Base-by-base conservation (phyloP, 2,329 filamentous ascomycete species). In the Xylaria sp. region DNA sequence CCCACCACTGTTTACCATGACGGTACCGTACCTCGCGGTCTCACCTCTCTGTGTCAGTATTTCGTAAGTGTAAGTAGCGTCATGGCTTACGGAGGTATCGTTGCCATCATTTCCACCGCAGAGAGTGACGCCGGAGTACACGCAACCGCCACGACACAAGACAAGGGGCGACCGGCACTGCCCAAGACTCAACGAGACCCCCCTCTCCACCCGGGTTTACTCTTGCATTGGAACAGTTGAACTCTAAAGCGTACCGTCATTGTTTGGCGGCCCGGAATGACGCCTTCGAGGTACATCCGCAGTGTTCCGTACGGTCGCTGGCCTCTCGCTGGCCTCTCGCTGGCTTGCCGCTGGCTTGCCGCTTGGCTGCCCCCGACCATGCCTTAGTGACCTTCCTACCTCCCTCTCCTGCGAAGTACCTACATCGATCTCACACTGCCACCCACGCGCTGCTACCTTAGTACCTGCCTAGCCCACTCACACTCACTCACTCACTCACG, bases 231-330 rank as follows among this genome's bases (percentile, higher is more conserved):
- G 56, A 51, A 48, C 49, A 49, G 58, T 57, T 58, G 56, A 60
- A 57, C 59, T 63, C 23, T 51, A 51, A 51, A 51, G 34, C 34
- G 49, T 62, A 59, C 50, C 54, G 50, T 57, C 56, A 49, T 30
- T 30, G 54, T 58, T 58, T 59, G 59, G 59, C 62, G 59, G 62
- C 58, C 60, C 64, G 53, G 54, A 66, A 66, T 66, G 64, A 66
- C 64, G 64, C 64, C 62, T 57, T 30, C 23, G 23, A 30, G 23
- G 23, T 30, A 30, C 23, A 30, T 30, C 23, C 23, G 23, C 23
- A 30, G 23, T 30, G 5, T 30, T 30, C 23, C 23, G 23, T 30
- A 5, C 23, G 23, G 23, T 30, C 23, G 23, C 23, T 30, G 23
- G 23, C 23, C 37, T 13, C 37, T 42, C 37, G 37, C 37, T 42